These are phyloP conservation scores for Russula foetens DNA, from an alignment of 768 basidiomycete genomes.

Conservation along the genomic window DNA sequence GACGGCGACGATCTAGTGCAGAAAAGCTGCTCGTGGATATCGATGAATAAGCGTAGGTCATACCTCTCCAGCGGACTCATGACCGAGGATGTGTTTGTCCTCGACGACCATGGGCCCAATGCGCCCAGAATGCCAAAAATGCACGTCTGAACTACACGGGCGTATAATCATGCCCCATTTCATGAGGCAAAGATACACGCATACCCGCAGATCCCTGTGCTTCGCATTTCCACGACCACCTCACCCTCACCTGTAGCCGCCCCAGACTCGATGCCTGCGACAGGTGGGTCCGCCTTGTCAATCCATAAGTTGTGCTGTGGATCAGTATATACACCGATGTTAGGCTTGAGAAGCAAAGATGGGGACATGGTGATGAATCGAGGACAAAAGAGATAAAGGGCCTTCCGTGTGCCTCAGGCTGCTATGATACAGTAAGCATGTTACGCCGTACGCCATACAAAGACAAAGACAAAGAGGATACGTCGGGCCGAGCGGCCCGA, in stretches of 20 bases:
- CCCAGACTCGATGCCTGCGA: constrained; percentile 11
- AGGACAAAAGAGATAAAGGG: background rate
- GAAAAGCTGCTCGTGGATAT: background rate
- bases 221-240: constrained; percentile 56
- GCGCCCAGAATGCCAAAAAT: constrained; percentile 65
- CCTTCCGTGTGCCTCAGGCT: too few species aligned
- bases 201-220: constrained; percentile 65
- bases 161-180: background rate
- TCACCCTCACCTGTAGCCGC: constrained; percentile 33
- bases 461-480: too few species aligned
- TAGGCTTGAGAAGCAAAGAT: constrained; percentile 9
- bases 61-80: constrained; percentile 64
- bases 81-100: constrained; percentile 44
- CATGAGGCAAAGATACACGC: constrained; percentile 17
- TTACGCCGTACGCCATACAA: too few species aligned
- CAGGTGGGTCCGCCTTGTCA: constrained; percentile 27
- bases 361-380: background rate
- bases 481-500: background rate
- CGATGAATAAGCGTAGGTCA: background rate
- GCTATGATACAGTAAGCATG: background rate
- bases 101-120: constrained; percentile 65
- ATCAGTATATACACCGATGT: constrained; percentile 20
- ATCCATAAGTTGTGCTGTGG: constrained; percentile 18
- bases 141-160: constrained; percentile 51
- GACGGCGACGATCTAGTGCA: background rate